Conservation (phyloP, 257 asterid genomes). For the Penstemon barbatus region DNA sequence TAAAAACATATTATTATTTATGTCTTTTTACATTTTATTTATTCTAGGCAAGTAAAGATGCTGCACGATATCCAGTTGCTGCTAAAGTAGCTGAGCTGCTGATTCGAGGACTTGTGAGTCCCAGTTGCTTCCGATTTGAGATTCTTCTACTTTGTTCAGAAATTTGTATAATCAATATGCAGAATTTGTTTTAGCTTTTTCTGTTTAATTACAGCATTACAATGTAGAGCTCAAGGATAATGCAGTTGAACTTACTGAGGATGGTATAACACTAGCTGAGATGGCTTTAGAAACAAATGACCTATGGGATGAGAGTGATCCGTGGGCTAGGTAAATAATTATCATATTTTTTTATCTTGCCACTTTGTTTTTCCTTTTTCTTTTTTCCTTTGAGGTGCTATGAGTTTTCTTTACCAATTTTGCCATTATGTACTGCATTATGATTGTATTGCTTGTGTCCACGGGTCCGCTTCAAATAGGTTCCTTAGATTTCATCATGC, state of each 20-base stretch:
- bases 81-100: slow-evolving; percentile 91
- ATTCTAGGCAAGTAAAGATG: slow-evolving; percentile 76
- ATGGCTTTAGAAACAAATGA: slow-evolving; percentile 95
- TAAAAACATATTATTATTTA: slow-evolving; percentile 6
- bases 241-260: slow-evolving; percentile 95
- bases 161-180: background rate
- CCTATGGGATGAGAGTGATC: slow-evolving; percentile 98
- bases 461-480: background rate
- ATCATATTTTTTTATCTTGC: slow-evolving; percentile 1
- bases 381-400: background rate
- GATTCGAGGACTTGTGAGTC: slow-evolving; percentile 67
- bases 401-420: background rate
- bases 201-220: slow-evolving; percentile 68
- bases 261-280: slow-evolving; percentile 84
- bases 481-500: slow-evolving; percentile 16
- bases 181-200: slow-evolving; percentile 15
- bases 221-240: slow-evolving; percentile 85
- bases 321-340: slow-evolving; percentile 88
- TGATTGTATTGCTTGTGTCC: slow-evolving; percentile 4
- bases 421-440: background rate
- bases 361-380: background rate
- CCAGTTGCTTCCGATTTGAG: slow-evolving; percentile 19
- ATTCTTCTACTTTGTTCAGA: slow-evolving; percentile 1
- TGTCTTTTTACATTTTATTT: slow-evolving; percentile 18
- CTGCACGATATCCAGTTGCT: slow-evolving; percentile 94